Percentiles rank a stretch among this genome's conserved stretches.
phyloP scores from a whole-genome alignment of 2,329 filamentous ascomycete genomes.

The Aspergillus awamori region DNA sequence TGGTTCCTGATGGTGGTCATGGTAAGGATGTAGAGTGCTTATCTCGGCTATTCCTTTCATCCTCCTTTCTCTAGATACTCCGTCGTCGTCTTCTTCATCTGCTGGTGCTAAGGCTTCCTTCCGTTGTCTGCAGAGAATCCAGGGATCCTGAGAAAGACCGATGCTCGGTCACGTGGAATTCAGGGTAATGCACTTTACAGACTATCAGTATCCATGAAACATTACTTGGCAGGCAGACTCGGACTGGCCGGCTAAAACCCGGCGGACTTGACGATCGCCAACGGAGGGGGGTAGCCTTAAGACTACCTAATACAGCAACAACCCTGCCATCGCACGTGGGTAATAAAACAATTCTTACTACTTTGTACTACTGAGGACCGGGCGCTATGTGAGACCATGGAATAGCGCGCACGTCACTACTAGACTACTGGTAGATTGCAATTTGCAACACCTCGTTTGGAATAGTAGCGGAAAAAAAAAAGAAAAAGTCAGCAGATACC shows the following conservation, averaged over 20 bases:
- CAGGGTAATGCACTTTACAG: neutral
- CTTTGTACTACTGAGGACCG: neutral
- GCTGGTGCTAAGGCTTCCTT: constrained; percentile 10
- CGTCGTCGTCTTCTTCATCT: neutral
- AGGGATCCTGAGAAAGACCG: neutral
- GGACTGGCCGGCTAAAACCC: neutral
- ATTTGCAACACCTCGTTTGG: neutral
- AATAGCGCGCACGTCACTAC: neutral
- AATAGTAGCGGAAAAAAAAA: neutral
- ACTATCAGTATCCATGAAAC: neutral
- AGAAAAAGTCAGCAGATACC: neutral
- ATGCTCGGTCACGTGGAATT: neutral
- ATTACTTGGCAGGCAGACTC: constrained; percentile 2
- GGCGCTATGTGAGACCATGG: neutral
- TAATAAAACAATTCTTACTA: neutral
- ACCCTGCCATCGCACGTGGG: neutral
- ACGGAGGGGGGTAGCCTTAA: neutral
- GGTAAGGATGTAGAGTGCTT: constrained; percentile 12
- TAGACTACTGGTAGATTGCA: neutral
- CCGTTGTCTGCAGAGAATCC: constrained; percentile 3
- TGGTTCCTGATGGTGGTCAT: neutral
- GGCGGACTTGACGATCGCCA: neutral
- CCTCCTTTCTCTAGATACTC: neutral
- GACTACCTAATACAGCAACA: neutral
- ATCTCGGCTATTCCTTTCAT: constrained; percentile 1